phyloP scores from a whole-genome alignment of 441 rosid species.

The Eutrema salsugineum region DNA sequence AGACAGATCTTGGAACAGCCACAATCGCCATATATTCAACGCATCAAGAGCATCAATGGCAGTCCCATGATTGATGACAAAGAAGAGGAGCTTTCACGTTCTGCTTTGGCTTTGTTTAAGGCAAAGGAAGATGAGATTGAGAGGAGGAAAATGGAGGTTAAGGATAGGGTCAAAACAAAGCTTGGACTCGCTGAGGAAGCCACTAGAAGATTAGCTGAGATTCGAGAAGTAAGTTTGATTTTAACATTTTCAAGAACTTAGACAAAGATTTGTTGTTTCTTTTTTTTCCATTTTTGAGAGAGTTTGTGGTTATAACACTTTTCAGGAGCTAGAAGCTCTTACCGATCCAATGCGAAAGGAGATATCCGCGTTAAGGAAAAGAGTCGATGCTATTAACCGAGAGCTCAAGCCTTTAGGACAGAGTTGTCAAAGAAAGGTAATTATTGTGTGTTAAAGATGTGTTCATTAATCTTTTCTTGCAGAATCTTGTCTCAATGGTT shows the following conservation, averaged over 20 bases:
- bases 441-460: background rate
- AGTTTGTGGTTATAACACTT: background rate
- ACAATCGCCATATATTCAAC: conserved; percentile 48
- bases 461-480: background rate
- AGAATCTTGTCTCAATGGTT: background rate
- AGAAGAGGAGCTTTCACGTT: conserved; percentile 56
- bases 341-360: conserved; percentile 88
- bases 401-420: conserved; percentile 77
- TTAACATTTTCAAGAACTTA: conserved; percentile 19
- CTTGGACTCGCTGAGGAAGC: conserved; percentile 58
- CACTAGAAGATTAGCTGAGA: conserved; percentile 52
- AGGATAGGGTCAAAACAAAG: conserved; percentile 45
- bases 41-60: conserved; percentile 43
- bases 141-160: conserved; percentile 58
- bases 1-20: conserved; percentile 49
- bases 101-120: conserved; percentile 51
- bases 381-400: conserved; percentile 54
- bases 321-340: conserved; percentile 84
- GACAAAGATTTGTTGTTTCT: background rate
- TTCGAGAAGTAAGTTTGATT: conserved; percentile 51
- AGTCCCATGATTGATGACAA: conserved; percentile 50
- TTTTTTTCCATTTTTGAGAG: background rate
- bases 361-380: conserved; percentile 59
- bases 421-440: conserved; percentile 85
- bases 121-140: conserved; percentile 74